Evolutionary conservation across 1,284 basidiomycete genomes (phyloP).

Genomic region (Anthracocystis panici-leucophaei): DNA sequence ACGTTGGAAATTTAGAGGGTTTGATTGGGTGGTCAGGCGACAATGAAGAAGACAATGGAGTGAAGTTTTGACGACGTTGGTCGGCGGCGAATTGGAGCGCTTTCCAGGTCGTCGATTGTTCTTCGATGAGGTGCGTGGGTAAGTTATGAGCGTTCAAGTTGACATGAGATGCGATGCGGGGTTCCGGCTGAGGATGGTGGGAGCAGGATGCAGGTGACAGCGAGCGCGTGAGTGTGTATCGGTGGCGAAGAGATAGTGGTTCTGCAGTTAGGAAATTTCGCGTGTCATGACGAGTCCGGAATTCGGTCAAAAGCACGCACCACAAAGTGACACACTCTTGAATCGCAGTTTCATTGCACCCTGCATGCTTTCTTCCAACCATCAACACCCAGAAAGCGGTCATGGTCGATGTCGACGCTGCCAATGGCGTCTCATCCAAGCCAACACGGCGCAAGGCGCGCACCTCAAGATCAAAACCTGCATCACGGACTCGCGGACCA

Average conservation of each 20-base stretch:
- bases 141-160: no score
- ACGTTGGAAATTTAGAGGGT: conserved; percentile 1
- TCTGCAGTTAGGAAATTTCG: neutral
- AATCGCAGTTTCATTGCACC: neutral
- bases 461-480: neutral
- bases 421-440: neutral
- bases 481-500: neutral
- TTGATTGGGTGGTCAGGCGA: neutral
- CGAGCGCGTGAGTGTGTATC: neutral
- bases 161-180: no score
- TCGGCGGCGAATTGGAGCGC: neutral
- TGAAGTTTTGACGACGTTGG: no score
- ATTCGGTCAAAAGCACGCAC: neutral
- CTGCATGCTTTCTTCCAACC: neutral
- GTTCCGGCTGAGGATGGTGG: no score
- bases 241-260: neutral
- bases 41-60: neutral
- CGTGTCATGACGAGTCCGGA: neutral
- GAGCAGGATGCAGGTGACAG: neutral
- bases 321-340: neutral
- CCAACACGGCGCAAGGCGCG: conserved; percentile 1
- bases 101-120: neutral
- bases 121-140: neutral
- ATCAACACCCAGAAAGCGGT: neutral
- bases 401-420: neutral